Conservation (phyloP, 495 filamentous ascomycete species). For the Pyrenula aspistea region DNA sequence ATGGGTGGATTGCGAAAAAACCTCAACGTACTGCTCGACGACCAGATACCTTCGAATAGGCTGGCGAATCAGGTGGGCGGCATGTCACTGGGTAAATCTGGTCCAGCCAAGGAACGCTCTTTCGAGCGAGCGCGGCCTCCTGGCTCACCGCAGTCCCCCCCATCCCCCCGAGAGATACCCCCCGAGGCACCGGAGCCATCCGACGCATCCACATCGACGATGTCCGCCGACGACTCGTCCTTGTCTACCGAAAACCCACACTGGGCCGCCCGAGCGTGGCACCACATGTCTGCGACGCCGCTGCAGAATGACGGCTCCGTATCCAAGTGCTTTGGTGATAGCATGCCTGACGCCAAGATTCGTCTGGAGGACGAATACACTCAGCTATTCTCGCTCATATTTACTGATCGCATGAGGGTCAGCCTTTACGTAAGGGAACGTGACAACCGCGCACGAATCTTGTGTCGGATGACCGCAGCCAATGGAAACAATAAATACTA, state of each 20-base stretch:
- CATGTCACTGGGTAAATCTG: conserved; percentile 20
- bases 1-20: conserved; percentile 20
- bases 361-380: conserved; percentile 23
- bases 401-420: conserved; percentile 31
- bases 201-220: conserved; percentile 27
- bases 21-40: conserved; percentile 22
- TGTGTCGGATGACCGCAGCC: conserved; percentile 34
- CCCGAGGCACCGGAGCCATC: conserved; percentile 29
- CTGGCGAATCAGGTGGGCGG: conserved; percentile 22
- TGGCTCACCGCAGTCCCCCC: conserved; percentile 18
- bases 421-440: conserved; percentile 40
- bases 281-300: not conserved
- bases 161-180: conserved; percentile 22
- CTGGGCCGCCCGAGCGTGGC: not conserved
- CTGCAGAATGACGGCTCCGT: conserved; percentile 12
- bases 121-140: conserved; percentile 26
- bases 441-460: conserved; percentile 45
- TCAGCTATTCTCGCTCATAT: conserved; percentile 8
- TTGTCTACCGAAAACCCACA: conserved; percentile 1
- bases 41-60: conserved; percentile 21
- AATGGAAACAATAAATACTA: conserved; percentile 26
- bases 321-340: conserved; percentile 35
- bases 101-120: conserved; percentile 21
- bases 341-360: conserved; percentile 22
- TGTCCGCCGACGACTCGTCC: conserved; percentile 24